A percentile compares a stretch with the other conserved stretches of the same genome.
These are phyloP conservation scores for Arabidopsis suecica DNA, from an alignment of 345 rosid species.

Conservation along the genomic window DNA sequence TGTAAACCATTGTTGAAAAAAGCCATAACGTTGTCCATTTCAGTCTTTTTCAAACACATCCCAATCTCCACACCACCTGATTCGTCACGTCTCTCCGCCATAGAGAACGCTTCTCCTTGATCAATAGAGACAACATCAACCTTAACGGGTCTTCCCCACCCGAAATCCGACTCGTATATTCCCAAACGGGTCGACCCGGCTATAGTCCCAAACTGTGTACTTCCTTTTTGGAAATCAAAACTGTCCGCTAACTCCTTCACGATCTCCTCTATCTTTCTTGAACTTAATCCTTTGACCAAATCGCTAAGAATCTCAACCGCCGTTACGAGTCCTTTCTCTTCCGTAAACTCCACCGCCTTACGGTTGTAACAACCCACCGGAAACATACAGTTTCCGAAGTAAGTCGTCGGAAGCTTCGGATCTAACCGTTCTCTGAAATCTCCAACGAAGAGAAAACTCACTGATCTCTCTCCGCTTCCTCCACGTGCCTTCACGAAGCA, in stretches of 20 bases:
- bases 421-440: conserved; percentile 22
- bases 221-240: background rate
- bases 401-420: conserved; percentile 28
- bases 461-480: conserved; percentile 9
- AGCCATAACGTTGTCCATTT: conserved; percentile 10
- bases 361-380: conserved; percentile 4
- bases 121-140: conserved; percentile 18
- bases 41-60: conserved; percentile 24
- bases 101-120: conserved; percentile 24
- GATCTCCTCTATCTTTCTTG: conserved; percentile 14
- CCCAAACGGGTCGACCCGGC: conserved; percentile 42
- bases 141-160: conserved; percentile 43
- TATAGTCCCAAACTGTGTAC: conserved; percentile 9
- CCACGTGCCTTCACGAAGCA: conserved; percentile 42
- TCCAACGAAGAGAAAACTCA: background rate
- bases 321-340: conserved; percentile 29
- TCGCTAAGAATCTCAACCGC: conserved; percentile 30
- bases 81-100: conserved; percentile 39
- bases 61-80: conserved; percentile 44
- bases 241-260: background rate
- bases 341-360: conserved; percentile 17
- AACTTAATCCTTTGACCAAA: conserved; percentile 20
- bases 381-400: conserved; percentile 41
- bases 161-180: conserved; percentile 40
- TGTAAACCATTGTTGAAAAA: conserved; percentile 25